These are phyloP conservation scores for Zygoascus flipseniorum DNA, from an alignment of 805 yeast species.

Conservation along the genomic window DNA sequence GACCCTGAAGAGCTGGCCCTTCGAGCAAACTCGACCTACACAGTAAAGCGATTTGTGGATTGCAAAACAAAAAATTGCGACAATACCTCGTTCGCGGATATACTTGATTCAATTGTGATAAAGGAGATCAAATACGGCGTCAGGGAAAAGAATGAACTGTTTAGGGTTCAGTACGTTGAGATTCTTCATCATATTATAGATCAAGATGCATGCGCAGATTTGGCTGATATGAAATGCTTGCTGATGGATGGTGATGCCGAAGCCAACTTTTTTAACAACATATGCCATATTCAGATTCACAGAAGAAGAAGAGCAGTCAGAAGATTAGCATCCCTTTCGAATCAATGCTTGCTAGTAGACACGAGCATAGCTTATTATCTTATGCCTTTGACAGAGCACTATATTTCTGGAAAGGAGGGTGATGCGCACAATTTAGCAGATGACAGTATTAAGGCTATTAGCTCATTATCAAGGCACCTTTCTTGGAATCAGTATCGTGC, in stretches of 20 bases:
- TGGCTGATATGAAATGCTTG: conserved; percentile 59
- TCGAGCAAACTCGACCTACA: conserved; percentile 64
- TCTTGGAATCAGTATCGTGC: conserved; percentile 80
- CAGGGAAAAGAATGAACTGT: conserved; percentile 47
- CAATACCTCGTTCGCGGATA: neutral
- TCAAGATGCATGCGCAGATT: conserved; percentile 36
- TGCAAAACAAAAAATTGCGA: conserved; percentile 31
- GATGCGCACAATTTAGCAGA: conserved; percentile 31
- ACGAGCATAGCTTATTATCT: conserved; percentile 67
- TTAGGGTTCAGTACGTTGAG: conserved; percentile 64
- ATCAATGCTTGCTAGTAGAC: conserved; percentile 35
- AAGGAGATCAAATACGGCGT: conserved; percentile 64
- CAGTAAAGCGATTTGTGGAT: conserved; percentile 59
- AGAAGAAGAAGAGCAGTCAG: conserved; percentile 80
- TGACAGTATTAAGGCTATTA: conserved; percentile 51
- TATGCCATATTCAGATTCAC: conserved; percentile 75
- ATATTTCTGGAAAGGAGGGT: conserved; percentile 44
- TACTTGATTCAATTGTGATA: conserved; percentile 47
- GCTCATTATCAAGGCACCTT: conserved; percentile 46
- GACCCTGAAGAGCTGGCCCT: conserved; percentile 75
- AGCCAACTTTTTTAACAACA: conserved; percentile 67
- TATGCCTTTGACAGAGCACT: conserved; percentile 78
- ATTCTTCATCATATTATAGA: conserved; percentile 57
- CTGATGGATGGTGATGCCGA: conserved; percentile 67
- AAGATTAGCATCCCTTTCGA: conserved; percentile 45